Base-by-base conservation (phyloP, 345 rosid genomes). In the Crucihimalaya himalaica region DNA sequence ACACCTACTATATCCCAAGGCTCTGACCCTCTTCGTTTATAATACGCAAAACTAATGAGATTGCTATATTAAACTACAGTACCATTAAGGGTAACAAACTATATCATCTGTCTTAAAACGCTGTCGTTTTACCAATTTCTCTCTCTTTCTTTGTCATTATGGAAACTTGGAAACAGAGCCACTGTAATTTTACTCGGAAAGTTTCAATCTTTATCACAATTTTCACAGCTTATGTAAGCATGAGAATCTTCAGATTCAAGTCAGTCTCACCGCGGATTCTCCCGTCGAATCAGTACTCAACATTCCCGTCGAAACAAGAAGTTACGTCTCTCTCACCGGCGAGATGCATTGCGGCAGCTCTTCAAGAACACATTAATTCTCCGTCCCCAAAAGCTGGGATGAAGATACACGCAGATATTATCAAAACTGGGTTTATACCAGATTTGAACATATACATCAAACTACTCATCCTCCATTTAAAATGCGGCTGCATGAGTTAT, bases 281-380 rank as follows among this genome's bases (percentile, higher is more conserved):
- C 4, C 28, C 27, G 34, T 46, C 73, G 32, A 71, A 29, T 16
- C 61, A 71, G 63, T 55, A 71, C 72, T 3, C 71, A 56, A 55
- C 66, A 5, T 31, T 68, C 20, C 65, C 48, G 21, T 54, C 54
- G 9, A 74, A 56, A 34, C 61, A 59, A 32, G 37, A 61, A 2
- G 47, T n/a, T 48, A 61, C 65, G 63, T 54, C 78, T 34, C 69
- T 27, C 19, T 60, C 80, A 45, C 77, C 71, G 13, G 60, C 85
- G 52, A 20, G 40, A 43, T 56, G 74, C 42, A 78, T 87, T 4
- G 81, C 98, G n/a, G 42, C 66, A 7, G 79, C 86, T 68, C 88
- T 91, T 39, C 97, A 89, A 66, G 89, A 81, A 31, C 78, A 81
- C 62, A 91, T 93, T 75, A 84, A 84, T 56, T 91, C 96, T 5